Conservation (phyloP, 2,329 filamentous ascomycete genomes). For the Ophiocordyceps australis region DNA sequence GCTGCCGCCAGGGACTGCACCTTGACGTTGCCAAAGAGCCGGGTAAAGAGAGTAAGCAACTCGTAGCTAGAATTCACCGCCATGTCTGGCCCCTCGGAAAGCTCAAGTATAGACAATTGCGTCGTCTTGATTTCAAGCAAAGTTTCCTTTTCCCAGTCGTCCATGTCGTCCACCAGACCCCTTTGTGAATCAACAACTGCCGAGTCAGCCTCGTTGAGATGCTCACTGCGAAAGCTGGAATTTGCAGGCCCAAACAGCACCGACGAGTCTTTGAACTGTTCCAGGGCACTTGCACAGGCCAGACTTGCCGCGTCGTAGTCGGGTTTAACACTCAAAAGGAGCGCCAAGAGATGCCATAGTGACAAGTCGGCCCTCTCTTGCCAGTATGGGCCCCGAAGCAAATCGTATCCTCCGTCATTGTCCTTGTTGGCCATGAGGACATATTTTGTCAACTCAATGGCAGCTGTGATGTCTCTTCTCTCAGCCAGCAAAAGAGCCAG, state of each 20-base stretch:
- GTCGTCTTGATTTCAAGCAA: conserved; percentile 95
- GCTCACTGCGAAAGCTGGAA: conserved; percentile 42
- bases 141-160: conserved; percentile 64
- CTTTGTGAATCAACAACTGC: conserved; percentile 9
- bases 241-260: conserved; percentile 50
- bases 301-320: conserved; percentile 66
- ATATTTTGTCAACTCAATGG: conserved; percentile 66
- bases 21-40: conserved; percentile 50
- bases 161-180: conserved; percentile 61
- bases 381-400: conserved; percentile 32
- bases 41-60: conserved; percentile 62
- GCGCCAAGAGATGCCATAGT: conserved; percentile 77
- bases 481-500: conserved; percentile 78
- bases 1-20: conserved; percentile 24
- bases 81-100: conserved; percentile 64
- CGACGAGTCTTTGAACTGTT: conserved; percentile 61
- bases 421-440: conserved; percentile 46
- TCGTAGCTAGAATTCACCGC: conserved; percentile 83
- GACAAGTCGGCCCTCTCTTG: conserved; percentile 53
- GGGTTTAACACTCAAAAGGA: conserved; percentile 72
- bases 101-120: conserved; percentile 67
- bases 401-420: conserved; percentile 21
- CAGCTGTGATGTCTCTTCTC: conserved; percentile 59
- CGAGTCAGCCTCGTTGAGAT: conserved; percentile 37
- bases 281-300: conserved; percentile 79